phyloP scores from a whole-genome alignment of 129 eudicot species.

The Calendula officinalis region DNA sequence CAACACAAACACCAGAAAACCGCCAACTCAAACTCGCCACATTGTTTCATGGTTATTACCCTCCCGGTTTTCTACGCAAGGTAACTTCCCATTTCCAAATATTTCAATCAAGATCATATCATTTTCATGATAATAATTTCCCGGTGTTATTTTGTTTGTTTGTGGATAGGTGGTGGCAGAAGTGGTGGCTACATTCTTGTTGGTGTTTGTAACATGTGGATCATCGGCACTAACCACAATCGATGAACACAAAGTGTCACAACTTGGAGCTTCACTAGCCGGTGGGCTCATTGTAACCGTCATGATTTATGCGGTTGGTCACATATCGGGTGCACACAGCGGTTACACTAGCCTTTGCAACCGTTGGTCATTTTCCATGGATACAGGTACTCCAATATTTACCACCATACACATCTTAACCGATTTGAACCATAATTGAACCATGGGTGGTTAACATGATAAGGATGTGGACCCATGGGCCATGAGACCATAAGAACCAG shows the following conservation, averaged over 20 bases:
- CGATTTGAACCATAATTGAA: not conserved
- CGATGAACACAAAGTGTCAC: conserved; percentile 46
- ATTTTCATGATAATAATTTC: too few relatives aligned
- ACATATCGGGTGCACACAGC: conserved; percentile 31
- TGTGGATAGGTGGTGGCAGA: conserved; percentile 26
- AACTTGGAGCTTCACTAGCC: conserved; percentile 53
- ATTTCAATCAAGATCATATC: too few relatives aligned
- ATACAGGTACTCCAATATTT: conserved; percentile 9
- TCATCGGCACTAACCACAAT: conserved; percentile 9
- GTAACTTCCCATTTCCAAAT: not conserved
- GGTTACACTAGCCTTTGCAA: conserved; percentile 25
- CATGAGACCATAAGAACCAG: not conserved
- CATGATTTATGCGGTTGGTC: conserved; percentile 29
- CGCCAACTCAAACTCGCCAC: not conserved
- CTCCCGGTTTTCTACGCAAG: conserved; percentile 20
- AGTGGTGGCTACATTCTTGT: conserved; percentile 18
- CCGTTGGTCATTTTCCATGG: conserved; percentile 29
- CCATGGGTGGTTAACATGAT: conserved; percentile 7
- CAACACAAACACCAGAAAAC: conserved; percentile 12
- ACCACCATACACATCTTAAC: not conserved
- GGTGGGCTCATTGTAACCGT: conserved; percentile 32
- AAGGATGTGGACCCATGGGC: conserved; percentile 24
- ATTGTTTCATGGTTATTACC: conserved; percentile 8
- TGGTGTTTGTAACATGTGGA: conserved; percentile 32
- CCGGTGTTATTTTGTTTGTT: not conserved